Conservation (phyloP, 1,284 basidiomycete species). For the Mycena sp. region DNA sequence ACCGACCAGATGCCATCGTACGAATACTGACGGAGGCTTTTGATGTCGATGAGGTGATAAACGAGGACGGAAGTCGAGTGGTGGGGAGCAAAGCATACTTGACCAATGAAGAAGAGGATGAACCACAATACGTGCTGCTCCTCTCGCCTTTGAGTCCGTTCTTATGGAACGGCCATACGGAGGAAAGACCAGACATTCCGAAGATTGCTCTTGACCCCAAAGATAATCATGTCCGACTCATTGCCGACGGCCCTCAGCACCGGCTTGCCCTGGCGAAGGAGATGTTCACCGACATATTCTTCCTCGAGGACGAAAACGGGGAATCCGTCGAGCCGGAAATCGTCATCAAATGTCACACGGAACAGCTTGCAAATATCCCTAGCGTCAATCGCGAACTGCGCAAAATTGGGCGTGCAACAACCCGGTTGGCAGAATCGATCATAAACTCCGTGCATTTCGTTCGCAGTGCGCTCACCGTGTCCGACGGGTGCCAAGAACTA, state of each 20-base stretch:
- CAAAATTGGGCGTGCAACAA: conserved; percentile 90
- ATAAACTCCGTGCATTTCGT: conserved; percentile 91
- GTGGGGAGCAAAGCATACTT: conserved; percentile 59
- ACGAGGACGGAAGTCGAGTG: conserved; percentile 63
- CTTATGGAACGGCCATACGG: conserved; percentile 92
- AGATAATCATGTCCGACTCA: conserved; percentile 85
- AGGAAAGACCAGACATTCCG: conserved; percentile 77
- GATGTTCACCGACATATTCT: conserved; percentile 77
- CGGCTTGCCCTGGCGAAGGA: conserved; percentile 84
- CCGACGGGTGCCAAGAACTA: conserved; percentile 83
- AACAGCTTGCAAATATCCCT: conserved; percentile 93
- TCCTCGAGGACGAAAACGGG: conserved; percentile 67
- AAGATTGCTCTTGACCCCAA: conserved; percentile 82
- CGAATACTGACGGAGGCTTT: conserved; percentile 90
- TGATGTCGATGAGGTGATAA: conserved; percentile 70
- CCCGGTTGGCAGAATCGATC: conserved; percentile 92
- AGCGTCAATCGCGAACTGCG: conserved; percentile 90
- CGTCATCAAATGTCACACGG: conserved; percentile 48
- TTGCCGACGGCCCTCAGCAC: conserved; percentile 88
- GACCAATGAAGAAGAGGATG: conserved; percentile 63
- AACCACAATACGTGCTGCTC: conserved; percentile 81
- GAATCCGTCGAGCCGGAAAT: conserved; percentile 52
- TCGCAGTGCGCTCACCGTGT: conserved; percentile 69
- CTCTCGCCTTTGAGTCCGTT: conserved; percentile 90
- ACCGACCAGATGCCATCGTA: conserved; percentile 84